phyloP scores from a whole-genome alignment of 2,329 filamentous ascomycete genomes.

The Aquanectria penicillioides region DNA sequence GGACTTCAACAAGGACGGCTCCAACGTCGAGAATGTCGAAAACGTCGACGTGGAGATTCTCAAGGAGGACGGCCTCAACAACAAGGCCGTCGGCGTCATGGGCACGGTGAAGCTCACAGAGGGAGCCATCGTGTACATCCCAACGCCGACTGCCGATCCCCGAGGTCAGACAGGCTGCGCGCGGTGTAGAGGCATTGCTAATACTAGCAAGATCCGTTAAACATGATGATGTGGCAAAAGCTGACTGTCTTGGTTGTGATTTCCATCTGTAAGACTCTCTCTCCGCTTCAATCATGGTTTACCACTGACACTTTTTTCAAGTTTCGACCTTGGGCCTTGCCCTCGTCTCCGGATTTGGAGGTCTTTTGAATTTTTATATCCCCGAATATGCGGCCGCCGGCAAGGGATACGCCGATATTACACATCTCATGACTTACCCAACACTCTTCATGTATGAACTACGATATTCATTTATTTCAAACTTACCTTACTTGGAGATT shows the following conservation, averaged over 20 bases:
- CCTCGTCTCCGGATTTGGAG: constrained; percentile 22
- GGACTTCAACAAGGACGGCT: constrained; percentile 23
- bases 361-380: constrained; percentile 27
- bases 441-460: constrained; percentile 23
- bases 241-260: constrained; percentile 29
- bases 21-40: constrained; percentile 35
- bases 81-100: constrained; percentile 32
- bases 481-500: not conserved
- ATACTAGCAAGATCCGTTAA: constrained; percentile 28
- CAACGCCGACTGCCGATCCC: constrained; percentile 33
- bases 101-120: constrained; percentile 34
- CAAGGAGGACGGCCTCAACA: constrained; percentile 28
- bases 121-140: constrained; percentile 31
- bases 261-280: constrained; percentile 28
- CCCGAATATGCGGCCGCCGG: constrained; percentile 17
- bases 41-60: constrained; percentile 27
- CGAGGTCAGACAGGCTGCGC: not conserved
- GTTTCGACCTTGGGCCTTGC: constrained; percentile 25
- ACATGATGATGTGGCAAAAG: constrained; percentile 39
- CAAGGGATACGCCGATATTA: constrained; percentile 25
- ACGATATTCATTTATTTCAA: too few species aligned
- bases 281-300: not conserved
- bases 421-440: constrained; percentile 26
- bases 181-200: not conserved
- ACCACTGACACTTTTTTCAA: not conserved